These are phyloP conservation scores for Solanum neorickii DNA, from an alignment of 257 asterid genomes.

Conservation along the genomic window DNA sequence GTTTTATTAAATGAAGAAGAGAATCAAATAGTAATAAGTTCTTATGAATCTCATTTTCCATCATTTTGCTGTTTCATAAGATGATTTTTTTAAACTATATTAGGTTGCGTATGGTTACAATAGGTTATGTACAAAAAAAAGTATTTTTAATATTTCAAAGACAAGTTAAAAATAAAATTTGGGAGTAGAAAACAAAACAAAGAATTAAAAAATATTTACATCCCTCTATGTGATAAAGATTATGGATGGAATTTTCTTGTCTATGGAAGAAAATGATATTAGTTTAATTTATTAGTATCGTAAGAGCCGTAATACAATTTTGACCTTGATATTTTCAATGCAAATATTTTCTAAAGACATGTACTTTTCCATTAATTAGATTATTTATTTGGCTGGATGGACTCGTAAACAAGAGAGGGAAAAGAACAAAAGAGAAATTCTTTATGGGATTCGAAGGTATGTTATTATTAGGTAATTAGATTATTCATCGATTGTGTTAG, in stretches of 20 bases:
- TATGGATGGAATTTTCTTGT: neutral
- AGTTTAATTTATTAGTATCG: neutral
- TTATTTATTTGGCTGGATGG: neutral
- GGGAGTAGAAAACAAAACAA: neutral
- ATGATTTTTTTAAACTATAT: neutral
- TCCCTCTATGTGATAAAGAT: neutral
- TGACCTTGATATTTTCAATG: neutral
- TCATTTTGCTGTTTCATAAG: neutral
- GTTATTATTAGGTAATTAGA: no score
- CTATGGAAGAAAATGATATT: neutral
- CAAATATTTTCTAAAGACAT: neutral
- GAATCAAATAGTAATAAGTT: neutral
- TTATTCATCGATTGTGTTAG: accelerated
- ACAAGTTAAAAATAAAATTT: neutral
- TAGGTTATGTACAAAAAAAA: neutral
- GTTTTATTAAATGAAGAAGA: neutral
- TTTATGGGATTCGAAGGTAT: neutral
- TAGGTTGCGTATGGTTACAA: neutral
- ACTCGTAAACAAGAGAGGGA: neutral
- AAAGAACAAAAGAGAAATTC: neutral
- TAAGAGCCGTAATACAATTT: neutral
- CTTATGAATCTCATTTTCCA: neutral
- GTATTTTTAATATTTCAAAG: neutral
- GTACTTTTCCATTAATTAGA: neutral
- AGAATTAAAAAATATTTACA: neutral